Conservation (phyloP, 192 early-diverging fungal species). For the Coemansia brasiliensis region DNA sequence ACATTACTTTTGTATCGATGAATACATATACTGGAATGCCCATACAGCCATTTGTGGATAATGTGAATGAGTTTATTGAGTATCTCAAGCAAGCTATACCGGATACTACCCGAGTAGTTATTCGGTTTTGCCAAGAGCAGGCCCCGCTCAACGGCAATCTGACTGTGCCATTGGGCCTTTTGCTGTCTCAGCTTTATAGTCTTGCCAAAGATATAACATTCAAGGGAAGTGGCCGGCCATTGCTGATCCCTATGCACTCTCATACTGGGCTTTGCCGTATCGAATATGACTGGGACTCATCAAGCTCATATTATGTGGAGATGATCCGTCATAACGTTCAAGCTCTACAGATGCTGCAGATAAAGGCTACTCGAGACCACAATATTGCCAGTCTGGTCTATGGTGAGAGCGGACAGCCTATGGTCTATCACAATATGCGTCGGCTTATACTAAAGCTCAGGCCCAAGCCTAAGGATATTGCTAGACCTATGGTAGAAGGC, state of each 20-base stretch:
- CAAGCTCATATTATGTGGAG: neutral
- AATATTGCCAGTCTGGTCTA: neutral
- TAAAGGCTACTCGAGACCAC: neutral
- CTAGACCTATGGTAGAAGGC: neutral
- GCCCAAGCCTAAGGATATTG: neutral
- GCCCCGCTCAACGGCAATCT: neutral
- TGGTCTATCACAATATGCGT: constrained; percentile 2
- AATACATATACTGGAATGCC: neutral
- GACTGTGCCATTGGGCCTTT: neutral
- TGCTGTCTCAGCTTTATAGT: neutral
- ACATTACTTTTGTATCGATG: neutral
- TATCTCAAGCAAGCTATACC: constrained; percentile 2
- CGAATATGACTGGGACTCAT: constrained; percentile 3
- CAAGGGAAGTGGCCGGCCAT: neutral
- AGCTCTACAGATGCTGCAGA: neutral
- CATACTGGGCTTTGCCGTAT: neutral
- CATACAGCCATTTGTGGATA: neutral
- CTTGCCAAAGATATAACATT: neutral
- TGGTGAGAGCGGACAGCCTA: neutral
- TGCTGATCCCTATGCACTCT: neutral
- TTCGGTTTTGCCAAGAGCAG: neutral
- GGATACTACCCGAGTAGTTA: neutral
- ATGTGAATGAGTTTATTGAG: neutral
- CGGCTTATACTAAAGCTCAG: neutral
- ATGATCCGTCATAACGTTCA: neutral